Evolutionary conservation across 2,329 filamentous ascomycete genomes (phyloP).

Genomic region (Chaetomium sp.): DNA sequence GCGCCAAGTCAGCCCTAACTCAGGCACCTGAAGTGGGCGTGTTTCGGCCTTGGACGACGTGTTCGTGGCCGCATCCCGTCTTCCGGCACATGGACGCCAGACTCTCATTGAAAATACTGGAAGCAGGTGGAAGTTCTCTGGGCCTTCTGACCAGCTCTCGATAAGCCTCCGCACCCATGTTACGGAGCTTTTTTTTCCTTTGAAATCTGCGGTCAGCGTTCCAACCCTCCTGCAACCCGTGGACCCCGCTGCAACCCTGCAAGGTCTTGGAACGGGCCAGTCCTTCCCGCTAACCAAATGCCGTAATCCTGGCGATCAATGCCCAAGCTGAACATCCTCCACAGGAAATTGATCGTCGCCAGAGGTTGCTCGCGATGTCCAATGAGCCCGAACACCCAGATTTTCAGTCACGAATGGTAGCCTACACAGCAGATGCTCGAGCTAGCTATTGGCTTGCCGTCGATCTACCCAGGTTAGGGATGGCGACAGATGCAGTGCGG

Average conservation of each 20-base stretch:
- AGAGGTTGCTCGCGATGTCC: neutral
- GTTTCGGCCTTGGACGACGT: neutral
- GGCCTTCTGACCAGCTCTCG: neutral
- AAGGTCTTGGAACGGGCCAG: neutral
- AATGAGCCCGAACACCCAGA: neutral
- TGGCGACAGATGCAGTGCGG: neutral
- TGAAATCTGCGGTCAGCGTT: neutral
- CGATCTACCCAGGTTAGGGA: neutral
- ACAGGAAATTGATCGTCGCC: constrained; percentile 12
- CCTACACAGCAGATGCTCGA: neutral
- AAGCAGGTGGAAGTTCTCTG: neutral
- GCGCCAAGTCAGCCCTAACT: neutral
- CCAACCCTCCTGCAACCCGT: neutral
- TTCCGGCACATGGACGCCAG: neutral
- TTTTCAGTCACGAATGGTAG: constrained; percentile 1
- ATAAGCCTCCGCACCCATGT: neutral
- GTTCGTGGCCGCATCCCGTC: neutral
- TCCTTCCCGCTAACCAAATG: constrained; percentile 6
- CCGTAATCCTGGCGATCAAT: neutral
- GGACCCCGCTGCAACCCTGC: neutral
- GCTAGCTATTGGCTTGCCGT: neutral
- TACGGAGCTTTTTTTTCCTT: neutral
- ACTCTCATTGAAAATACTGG: neutral
- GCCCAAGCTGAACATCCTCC: constrained; percentile 12
- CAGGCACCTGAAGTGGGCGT: neutral